phyloP scores from a whole-genome alignment of 129 eudicot species.

The Daucus carota region DNA sequence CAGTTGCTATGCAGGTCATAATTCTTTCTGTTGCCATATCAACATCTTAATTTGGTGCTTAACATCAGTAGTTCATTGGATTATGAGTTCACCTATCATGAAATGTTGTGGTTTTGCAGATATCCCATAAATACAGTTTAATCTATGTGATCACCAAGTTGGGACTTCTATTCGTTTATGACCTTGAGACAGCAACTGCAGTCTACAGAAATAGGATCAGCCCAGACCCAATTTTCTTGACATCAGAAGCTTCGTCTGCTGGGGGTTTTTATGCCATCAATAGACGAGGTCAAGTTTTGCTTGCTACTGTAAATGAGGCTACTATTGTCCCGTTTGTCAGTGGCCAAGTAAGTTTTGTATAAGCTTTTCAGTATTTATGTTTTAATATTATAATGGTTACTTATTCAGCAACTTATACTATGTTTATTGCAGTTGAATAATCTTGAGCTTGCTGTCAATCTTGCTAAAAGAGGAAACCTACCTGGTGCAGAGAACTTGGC shows the following conservation, averaged over 20 bases:
- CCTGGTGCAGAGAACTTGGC: constrained; percentile 99
- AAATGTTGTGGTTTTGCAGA: constrained; percentile 38
- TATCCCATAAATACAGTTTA: constrained; percentile 85
- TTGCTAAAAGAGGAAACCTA: constrained; percentile 98
- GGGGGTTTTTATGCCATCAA: constrained; percentile 98
- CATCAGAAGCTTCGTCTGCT: constrained; percentile 90
- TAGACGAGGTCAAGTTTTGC: constrained; percentile 94
- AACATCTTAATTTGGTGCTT: background rate
- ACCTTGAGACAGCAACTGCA: constrained; percentile 94
- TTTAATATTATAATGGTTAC: background rate
- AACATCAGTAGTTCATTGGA: background rate
- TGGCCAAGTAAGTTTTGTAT: constrained; percentile 65
- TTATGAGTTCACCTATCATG: constrained; percentile 3
- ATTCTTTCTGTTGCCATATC: background rate
- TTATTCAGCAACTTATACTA: background rate
- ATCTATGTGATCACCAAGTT: constrained; percentile 95
- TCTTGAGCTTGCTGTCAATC: constrained; percentile 99
- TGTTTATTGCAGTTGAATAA: constrained; percentile 65
- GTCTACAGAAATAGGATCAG: constrained; percentile 96
- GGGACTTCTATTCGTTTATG: constrained; percentile 95
- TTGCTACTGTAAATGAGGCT: constrained; percentile 94
- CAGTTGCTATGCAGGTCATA: constrained; percentile 96
- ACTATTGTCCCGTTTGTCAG: constrained; percentile 94
- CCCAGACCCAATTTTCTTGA: constrained; percentile 93
- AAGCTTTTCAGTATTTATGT: background rate